Evolutionary conservation across 75 land plant genomes (phyloP).

Genomic region (Pinus tabuliformis): DNA sequence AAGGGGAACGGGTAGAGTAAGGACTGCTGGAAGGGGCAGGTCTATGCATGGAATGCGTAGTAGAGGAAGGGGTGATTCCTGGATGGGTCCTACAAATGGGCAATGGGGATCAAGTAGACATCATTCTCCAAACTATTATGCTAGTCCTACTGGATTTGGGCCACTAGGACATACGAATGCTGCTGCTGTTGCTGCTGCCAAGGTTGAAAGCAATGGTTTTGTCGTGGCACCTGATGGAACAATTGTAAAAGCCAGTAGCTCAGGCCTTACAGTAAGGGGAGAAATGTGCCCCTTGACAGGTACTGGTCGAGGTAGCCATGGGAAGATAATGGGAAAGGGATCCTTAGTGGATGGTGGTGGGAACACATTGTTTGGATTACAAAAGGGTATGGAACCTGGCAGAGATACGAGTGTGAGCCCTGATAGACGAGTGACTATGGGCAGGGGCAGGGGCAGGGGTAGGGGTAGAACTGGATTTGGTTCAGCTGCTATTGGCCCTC

Average conservation of each 20-base stretch:
- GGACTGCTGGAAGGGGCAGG: constrained; percentile 23
- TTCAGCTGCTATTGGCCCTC: background rate
- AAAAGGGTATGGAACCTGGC: constrained; percentile 7
- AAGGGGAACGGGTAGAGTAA: constrained; percentile 18
- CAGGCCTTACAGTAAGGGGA: constrained; percentile 1
- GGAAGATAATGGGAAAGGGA: constrained; percentile 13
- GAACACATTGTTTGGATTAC: constrained; percentile 13
- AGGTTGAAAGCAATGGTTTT: constrained; percentile 67
- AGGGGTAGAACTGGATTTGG: constrained; percentile 3
- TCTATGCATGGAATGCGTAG: constrained; percentile 21
- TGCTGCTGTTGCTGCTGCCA: constrained; percentile 60
- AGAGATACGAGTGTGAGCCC: background rate
- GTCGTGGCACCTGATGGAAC: constrained; percentile 68
- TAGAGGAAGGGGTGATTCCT: constrained; percentile 34
- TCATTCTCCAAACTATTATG: constrained; percentile 28
- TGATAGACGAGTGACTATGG: constrained; percentile 5
- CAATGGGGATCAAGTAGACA: constrained; percentile 29
- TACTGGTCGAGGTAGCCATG: constrained; percentile 17
- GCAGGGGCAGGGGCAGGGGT: constrained; percentile 5
- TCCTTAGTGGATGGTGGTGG: constrained; percentile 26
- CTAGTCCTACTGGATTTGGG: constrained; percentile 19
- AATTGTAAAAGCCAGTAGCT: constrained; percentile 28
- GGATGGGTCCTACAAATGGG: background rate
- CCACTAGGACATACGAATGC: constrained; percentile 39
- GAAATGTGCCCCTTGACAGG: constrained; percentile 22